Percentiles rank a stretch among this genome's conserved stretches.
Conservation (phyloP, 768 basidiomycete genomes). For the Sutorius australiensis region DNA sequence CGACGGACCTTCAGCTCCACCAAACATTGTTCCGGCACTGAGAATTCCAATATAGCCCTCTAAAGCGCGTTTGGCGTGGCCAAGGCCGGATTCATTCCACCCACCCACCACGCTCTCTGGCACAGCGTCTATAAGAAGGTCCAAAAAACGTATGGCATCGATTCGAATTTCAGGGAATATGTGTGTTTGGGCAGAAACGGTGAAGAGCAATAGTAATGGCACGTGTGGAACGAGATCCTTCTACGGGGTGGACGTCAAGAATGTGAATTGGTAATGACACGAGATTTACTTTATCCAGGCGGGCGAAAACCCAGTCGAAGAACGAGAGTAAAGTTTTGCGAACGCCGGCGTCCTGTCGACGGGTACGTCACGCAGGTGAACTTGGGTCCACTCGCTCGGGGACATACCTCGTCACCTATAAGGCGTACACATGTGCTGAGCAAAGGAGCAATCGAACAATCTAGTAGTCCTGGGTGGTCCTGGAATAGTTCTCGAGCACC, state of each 20-base stretch:
- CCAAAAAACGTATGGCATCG: slow-evolving; percentile 79
- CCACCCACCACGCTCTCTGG: slow-evolving; percentile 65
- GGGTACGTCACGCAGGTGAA: not conserved
- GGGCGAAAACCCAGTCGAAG: slow-evolving; percentile 68
- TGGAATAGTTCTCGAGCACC: slow-evolving; percentile 73
- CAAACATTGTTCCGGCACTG: slow-evolving; percentile 61
- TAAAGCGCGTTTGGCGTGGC: slow-evolving; percentile 61
- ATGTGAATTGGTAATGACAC: not conserved
- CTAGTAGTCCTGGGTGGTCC: slow-evolving; percentile 52
- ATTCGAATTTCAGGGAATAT: slow-evolving; percentile 94
- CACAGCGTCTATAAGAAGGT: slow-evolving; percentile 66
- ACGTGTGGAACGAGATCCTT: slow-evolving; percentile 71
- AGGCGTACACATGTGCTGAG: slow-evolving; percentile 63
- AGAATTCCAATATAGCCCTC: slow-evolving; percentile 82
- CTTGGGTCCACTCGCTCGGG: not conserved
- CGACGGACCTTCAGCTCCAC: slow-evolving; percentile 49
- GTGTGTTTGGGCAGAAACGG: slow-evolving; percentile 86
- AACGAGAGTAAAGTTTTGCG: slow-evolving; percentile 70
- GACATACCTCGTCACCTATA: slow-evolving; percentile 75
- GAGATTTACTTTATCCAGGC: slow-evolving; percentile 50
- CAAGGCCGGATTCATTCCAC: slow-evolving; percentile 54
- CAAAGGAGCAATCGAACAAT: slow-evolving; percentile 49
- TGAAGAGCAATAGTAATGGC: slow-evolving; percentile 74
- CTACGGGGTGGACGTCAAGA: slow-evolving; percentile 37
- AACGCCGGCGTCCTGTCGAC: slow-evolving; percentile 68